Evolutionary conservation across 768 basidiomycete genomes (phyloP).

Genomic region (Boletus patriciae): DNA sequence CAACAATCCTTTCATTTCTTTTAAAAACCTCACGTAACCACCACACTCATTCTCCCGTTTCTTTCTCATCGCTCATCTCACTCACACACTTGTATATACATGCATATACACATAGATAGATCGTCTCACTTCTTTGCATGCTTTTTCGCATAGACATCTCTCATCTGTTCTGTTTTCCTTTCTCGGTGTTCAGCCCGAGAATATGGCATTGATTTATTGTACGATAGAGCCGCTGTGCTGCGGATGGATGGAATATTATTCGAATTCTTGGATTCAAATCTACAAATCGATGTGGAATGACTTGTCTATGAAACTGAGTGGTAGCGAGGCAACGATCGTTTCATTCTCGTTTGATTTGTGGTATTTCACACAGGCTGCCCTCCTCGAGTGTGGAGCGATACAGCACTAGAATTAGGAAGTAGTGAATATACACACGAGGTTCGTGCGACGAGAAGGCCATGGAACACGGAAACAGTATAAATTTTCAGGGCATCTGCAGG

Average conservation of each 20-base stretch:
- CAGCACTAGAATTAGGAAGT: not conserved
- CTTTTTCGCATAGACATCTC: constrained; percentile 30
- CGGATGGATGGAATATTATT: constrained; percentile 37
- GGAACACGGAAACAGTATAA: not conserved
- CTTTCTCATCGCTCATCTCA: constrained; percentile 17
- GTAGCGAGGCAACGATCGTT: constrained; percentile 16
- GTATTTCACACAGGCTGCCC: constrained; percentile 1
- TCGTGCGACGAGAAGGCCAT: constrained; percentile 11
- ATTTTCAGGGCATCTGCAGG: not conserved
- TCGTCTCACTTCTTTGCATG: constrained; percentile 24
- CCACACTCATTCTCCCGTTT: constrained; percentile 26
- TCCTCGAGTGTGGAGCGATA: not conserved
- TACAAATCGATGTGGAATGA: not conserved
- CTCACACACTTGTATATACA: constrained; percentile 39
- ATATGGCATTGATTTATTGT: constrained; percentile 39
- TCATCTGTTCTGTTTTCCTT: constrained; percentile 8
- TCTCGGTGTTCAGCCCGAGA: constrained; percentile 20
- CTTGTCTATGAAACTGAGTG: constrained; percentile 7
- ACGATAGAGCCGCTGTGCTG: constrained; percentile 28
- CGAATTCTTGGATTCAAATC: constrained; percentile 23
- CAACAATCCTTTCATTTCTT: constrained; percentile 21
- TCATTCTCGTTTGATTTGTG: not conserved
- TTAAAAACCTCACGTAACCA: constrained; percentile 12
- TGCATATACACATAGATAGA: constrained; percentile 40
- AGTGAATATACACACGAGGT: constrained; percentile 5